Conservation (phyloP, 2,329 filamentous ascomycete genomes). For the Xenoacremonium recifei region DNA sequence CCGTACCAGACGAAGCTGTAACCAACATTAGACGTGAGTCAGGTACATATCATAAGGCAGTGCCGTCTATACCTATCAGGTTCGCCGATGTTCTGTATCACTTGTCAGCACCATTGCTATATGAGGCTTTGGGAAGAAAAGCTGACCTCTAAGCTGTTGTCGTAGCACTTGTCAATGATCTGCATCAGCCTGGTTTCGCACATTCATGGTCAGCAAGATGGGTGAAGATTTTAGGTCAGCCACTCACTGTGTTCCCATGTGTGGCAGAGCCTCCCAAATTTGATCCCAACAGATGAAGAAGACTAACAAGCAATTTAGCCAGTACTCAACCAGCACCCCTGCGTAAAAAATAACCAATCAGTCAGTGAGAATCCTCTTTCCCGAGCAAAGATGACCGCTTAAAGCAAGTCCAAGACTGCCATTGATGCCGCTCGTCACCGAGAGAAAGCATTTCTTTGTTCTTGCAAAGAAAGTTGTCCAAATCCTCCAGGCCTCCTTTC, state of each 20-base stretch:
- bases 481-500: constrained; percentile 1
- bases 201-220: no score
- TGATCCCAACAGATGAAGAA: no score
- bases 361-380: no score
- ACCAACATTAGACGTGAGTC: no score
- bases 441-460: constrained; percentile 2
- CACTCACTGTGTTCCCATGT: neutral
- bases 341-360: no score
- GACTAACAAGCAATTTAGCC: no score
- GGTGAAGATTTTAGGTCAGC: no score
- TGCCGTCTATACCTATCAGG: no score
- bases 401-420: constrained; percentile 6
- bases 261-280: neutral
- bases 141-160: neutral
- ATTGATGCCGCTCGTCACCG: constrained; percentile 3
- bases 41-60: no score
- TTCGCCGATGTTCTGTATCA: neutral
- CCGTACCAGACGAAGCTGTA: neutral
- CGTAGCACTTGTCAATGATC: neutral
- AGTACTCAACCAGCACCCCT: no score
- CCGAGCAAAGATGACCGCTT: neutral
- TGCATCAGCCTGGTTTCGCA: neutral
- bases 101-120: no score
- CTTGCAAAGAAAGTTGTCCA: constrained; percentile 1
- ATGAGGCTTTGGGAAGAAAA: neutral